These are phyloP conservation scores for Linum tenue DNA, from an alignment of 345 rosid genomes.

Conservation along the genomic window DNA sequence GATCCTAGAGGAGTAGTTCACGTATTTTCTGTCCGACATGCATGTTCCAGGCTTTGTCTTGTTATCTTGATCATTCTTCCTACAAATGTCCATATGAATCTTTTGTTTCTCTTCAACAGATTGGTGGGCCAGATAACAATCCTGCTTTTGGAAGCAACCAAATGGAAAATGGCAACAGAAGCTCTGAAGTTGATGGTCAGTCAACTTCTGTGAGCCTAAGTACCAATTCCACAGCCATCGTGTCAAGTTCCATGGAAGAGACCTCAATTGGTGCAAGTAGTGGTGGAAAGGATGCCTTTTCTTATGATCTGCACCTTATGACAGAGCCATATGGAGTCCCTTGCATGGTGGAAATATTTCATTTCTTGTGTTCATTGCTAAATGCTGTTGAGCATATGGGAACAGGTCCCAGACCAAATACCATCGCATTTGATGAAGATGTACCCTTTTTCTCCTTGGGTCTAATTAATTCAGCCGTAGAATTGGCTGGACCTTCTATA, in stretches of 20 bases:
- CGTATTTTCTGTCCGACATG: background rate
- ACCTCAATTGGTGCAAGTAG: slow-evolving; percentile 37
- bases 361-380: slow-evolving; percentile 72
- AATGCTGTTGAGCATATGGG: slow-evolving; percentile 73
- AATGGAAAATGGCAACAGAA: slow-evolving; percentile 59
- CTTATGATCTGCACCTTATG: slow-evolving; percentile 71
- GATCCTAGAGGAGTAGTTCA: background rate
- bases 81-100: background rate
- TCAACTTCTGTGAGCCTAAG: slow-evolving; percentile 43
- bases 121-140: slow-evolving; percentile 55
- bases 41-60: background rate
- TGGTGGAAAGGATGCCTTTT: slow-evolving; percentile 50
- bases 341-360: slow-evolving; percentile 96
- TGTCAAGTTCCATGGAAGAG: slow-evolving; percentile 50
- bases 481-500: slow-evolving; percentile 79
- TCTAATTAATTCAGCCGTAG: slow-evolving; percentile 88
- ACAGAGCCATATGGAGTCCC: slow-evolving; percentile 92
- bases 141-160: slow-evolving; percentile 67
- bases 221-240: slow-evolving; percentile 41
- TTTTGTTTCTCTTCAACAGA: slow-evolving; percentile 36
- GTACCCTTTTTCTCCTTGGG: slow-evolving; percentile 94
- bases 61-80: background rate
- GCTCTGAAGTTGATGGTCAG: slow-evolving; percentile 60
- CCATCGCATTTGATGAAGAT: slow-evolving; percentile 88
- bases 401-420: slow-evolving; percentile 64